Base-by-base conservation (phyloP, 2,329 filamentous ascomycete genomes). In the Fusarium sp. region DNA sequence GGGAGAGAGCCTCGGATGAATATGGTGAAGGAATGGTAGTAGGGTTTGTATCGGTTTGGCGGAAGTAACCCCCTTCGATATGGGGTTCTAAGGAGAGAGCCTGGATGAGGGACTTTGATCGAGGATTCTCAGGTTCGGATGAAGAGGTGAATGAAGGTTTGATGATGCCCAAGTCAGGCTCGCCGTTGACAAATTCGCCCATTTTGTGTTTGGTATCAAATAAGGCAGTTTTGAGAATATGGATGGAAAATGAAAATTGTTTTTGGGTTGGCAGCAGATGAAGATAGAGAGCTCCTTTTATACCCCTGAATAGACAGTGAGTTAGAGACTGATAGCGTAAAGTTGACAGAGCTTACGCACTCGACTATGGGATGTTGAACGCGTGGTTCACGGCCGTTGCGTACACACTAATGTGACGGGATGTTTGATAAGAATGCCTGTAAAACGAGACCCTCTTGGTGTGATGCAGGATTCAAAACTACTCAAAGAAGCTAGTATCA, bases 21-120 rank as follows among this genome's bases (percentile, higher is more conserved):
- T 81, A 81, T 4, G 82, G 82, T 33, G 89, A 90, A 0, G 88
- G 85, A 22, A 92, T 82, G 4, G 83, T 82, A 18, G 81, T 80
- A 4, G 82, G 73, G 69, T 87, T 84, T 61, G 86, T 83, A 79
- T 92, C 89, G 2, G 89, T 92, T 78, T 91, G 88, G 70, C 80
- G 81, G 75, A 88, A 92, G 81, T 90, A 92, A 49, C 90, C 90
- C 57, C 90, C 90, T 81, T 92, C 90, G 46, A 89, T 84, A 79
- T 92, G 89, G 13, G 84, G 81, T 52, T 82, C 77, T 31, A 91
- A 83, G 27, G 81, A 74, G 53, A 92, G 84, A 25, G 81, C 57
- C 15, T 65, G 42, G 72, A 83, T 81, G 38, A 83, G 67, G 35
- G 60, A 59, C 57, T 54, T 54, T 62, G 71, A 55, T 35, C 59